These are phyloP conservation scores for Ogataea philodendri DNA, from an alignment of 805 yeast genomes.

Conservation along the genomic window DNA sequence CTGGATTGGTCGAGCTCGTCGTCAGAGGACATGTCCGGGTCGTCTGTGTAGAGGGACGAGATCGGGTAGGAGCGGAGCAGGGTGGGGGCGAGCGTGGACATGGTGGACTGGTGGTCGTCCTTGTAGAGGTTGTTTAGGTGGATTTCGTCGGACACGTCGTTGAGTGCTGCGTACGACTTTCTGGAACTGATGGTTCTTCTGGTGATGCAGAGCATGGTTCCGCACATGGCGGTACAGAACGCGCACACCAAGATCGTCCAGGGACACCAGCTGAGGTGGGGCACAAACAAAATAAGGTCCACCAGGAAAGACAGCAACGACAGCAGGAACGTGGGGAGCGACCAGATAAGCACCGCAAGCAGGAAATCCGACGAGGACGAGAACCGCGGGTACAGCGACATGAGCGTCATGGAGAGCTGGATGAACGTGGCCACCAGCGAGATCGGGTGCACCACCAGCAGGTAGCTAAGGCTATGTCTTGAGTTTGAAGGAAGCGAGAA, in stretches of 20 bases:
- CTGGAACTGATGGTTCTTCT: conserved; percentile 63
- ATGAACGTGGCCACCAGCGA: conserved; percentile 55
- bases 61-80: conserved; percentile 4
- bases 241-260: conserved; percentile 79
- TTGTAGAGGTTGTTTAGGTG: conserved; percentile 3
- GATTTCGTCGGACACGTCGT: background rate
- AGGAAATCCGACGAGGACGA: conserved; percentile 41
- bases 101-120: conserved; percentile 6
- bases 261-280: conserved; percentile 76
- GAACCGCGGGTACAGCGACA: conserved; percentile 38
- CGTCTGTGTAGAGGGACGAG: conserved; percentile 5
- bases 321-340: conserved; percentile 67
- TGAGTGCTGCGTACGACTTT: conserved; percentile 18
- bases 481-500: conserved; percentile 59
- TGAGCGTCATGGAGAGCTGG: conserved; percentile 39
- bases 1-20: conserved; percentile 3
- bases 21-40: conserved; percentile 6
- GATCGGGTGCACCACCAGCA: conserved; percentile 66
- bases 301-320: conserved; percentile 74
- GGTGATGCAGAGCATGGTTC: conserved; percentile 67
- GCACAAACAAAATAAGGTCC: conserved; percentile 75
- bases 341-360: conserved; percentile 52
- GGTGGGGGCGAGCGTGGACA: conserved; percentile 4
- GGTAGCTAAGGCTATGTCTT: conserved; percentile 53
- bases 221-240: conserved; percentile 58